Percentiles rank a stretch among this genome's conserved stretches.
Conservation (phyloP, 129 eudicot species). For the Solidago caesia region DNA sequence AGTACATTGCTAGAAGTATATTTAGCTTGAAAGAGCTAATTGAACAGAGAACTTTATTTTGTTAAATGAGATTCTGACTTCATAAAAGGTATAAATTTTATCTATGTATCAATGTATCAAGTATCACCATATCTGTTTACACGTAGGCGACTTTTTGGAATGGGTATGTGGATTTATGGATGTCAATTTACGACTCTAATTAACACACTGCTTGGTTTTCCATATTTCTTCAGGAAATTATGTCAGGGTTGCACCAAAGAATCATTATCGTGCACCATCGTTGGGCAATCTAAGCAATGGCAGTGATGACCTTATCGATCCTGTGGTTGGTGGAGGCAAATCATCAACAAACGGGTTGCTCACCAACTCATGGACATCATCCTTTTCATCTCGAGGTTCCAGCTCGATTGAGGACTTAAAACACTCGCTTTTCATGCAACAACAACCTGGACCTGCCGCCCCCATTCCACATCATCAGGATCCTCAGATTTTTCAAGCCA, state of each 20-base stretch:
- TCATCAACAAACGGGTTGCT: constrained; percentile 33
- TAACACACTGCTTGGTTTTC: not conserved
- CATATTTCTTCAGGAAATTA: constrained; percentile 43
- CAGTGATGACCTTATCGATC: constrained; percentile 43
- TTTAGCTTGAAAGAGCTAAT: not conserved
- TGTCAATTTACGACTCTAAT: not conserved
- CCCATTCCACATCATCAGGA: constrained; percentile 28
- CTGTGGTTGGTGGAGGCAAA: constrained; percentile 37
- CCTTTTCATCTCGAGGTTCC: constrained; percentile 28
- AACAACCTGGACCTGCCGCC: constrained; percentile 38
- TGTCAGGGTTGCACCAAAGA: constrained; percentile 35
- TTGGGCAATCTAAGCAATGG: constrained; percentile 37
- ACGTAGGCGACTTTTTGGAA: not conserved
- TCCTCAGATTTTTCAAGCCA: constrained; percentile 37
- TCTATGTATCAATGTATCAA: too few species aligned
- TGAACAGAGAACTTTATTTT: not conserved
- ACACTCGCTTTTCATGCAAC: constrained; percentile 54
- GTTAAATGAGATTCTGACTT: not conserved
- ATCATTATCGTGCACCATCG: constrained; percentile 36
- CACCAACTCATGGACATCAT: constrained; percentile 44
- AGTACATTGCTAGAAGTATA: not conserved
- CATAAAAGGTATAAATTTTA: too few species aligned
- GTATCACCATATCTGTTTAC: too few species aligned
- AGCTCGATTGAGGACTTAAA: constrained; percentile 43
- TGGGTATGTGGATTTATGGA: constrained; percentile 3